These are phyloP conservation scores for Zasmidium citrigriseum DNA, from an alignment of 2,329 filamentous ascomycete genomes.

Conservation along the genomic window DNA sequence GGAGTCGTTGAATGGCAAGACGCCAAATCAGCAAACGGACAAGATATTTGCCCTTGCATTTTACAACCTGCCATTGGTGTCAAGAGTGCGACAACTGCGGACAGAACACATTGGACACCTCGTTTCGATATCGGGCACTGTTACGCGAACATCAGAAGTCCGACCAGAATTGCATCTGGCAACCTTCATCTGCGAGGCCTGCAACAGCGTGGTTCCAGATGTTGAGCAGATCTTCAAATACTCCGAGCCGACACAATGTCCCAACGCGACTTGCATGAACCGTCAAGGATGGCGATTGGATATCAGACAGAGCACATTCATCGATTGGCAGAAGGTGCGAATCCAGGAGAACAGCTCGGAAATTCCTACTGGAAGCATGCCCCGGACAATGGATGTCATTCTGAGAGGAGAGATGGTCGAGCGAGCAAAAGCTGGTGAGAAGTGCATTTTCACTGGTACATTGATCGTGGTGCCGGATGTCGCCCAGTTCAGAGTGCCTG, in stretches of 20 bases:
- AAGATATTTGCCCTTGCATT: constrained; percentile 93
- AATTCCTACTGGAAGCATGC: constrained; percentile 98
- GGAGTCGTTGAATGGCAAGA: constrained; percentile 66
- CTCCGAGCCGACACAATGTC: constrained; percentile 94
- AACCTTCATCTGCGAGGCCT: constrained; percentile 89
- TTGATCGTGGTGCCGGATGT: constrained; percentile 97
- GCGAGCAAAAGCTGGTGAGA: constrained; percentile 93
- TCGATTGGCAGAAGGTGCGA: constrained; percentile 98
- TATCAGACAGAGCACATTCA: constrained; percentile 93
- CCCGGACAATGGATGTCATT: constrained; percentile 95
- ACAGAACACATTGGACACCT: constrained; percentile 90
- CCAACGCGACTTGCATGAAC: constrained; percentile 84
- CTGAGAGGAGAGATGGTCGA: constrained; percentile 96
- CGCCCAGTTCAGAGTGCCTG: constrained; percentile 88
- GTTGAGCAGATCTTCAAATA: constrained; percentile 98
- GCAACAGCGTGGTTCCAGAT: constrained; percentile 80
- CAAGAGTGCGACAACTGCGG: constrained; percentile 79
- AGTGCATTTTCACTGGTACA: constrained; percentile 95
- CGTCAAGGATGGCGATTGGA: constrained; percentile 94
- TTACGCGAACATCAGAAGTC: constrained; percentile 95
- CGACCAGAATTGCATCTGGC: constrained; percentile 88
- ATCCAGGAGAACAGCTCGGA: constrained; percentile 98
- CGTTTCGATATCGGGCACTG: constrained; percentile 93
- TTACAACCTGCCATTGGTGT: constrained; percentile 88
- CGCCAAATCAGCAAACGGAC: constrained; percentile 91